These are phyloP conservation scores for Globisporangium okanoganense DNA, from an alignment of 352 stramenopile genomes.

Conservation along the genomic window DNA sequence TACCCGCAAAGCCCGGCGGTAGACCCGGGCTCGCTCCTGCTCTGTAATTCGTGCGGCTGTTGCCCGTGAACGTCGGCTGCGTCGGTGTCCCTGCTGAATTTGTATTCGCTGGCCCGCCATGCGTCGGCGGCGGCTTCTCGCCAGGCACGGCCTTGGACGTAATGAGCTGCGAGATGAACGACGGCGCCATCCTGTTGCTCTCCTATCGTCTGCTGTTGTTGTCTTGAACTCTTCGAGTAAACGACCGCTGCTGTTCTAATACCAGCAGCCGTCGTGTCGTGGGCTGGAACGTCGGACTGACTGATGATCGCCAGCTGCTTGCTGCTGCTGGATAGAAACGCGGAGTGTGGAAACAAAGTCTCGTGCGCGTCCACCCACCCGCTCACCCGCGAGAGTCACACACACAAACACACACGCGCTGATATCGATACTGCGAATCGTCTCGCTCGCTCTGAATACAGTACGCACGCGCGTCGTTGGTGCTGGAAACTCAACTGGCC, in stretches of 20 bases:
- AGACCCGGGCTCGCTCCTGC: neutral
- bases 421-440: neutral
- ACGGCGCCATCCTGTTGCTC: slow-evolving; percentile 14
- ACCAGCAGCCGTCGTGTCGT: neutral
- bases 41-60: slow-evolving; percentile 3
- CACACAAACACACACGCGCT: neutral
- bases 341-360: neutral
- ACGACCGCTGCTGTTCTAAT: neutral
- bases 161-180: slow-evolving; percentile 21
- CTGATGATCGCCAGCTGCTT: neutral
- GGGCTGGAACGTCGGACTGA: neutral
- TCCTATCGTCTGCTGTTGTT: neutral
- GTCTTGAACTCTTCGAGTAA: neutral
- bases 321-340: slow-evolving; percentile 4
- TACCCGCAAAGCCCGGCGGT: slow-evolving; percentile 7
- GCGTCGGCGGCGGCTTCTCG: slow-evolving; percentile 6
- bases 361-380: neutral
- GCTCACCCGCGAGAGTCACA: neutral
- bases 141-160: slow-evolving; percentile 15
- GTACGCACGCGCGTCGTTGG: too few species aligned
- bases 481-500: too few species aligned
- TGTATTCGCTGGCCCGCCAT: slow-evolving; percentile 4
- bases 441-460: too few species aligned
- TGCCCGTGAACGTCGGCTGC: neutral
- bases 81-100: neutral